phyloP scores from a whole-genome alignment of 2,329 filamentous ascomycete species.

The Exophiala calicioides region DNA sequence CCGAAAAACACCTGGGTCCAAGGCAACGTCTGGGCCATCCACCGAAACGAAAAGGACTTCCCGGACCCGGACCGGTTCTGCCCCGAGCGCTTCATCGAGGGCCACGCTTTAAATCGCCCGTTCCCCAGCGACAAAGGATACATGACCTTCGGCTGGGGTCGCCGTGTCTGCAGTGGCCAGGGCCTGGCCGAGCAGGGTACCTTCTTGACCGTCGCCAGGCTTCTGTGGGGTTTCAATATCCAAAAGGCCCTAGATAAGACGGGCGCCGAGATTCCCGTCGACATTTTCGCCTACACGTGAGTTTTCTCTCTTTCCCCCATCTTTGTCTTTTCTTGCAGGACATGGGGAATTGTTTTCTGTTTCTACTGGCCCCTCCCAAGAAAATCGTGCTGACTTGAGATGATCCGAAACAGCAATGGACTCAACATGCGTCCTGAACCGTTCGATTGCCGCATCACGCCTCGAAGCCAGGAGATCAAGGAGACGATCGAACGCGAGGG shows the following conservation, averaged over 20 bases:
- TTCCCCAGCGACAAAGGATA: constrained; percentile 47
- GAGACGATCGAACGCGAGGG: constrained; percentile 57
- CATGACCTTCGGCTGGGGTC: constrained; percentile 59
- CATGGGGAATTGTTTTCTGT: too few relatives aligned
- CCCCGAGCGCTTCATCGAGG: constrained; percentile 40
- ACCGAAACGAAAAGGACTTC: constrained; percentile 42
- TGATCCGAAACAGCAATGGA: constrained; percentile 51
- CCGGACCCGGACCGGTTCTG: constrained; percentile 51
- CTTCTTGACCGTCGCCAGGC: constrained; percentile 57
- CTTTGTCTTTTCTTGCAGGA: neutral
- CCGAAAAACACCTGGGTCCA: constrained; percentile 51
- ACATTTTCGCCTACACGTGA: constrained; percentile 57
- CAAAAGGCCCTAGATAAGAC: constrained; percentile 26
- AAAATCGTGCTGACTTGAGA: too few relatives aligned
- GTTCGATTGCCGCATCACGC: constrained; percentile 57
- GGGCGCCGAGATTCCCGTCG: constrained; percentile 54
- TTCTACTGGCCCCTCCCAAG: too few relatives aligned
- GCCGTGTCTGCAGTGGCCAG: constrained; percentile 39
- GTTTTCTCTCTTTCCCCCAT: constrained; percentile 19
- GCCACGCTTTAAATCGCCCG: constrained; percentile 33
- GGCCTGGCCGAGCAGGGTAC: constrained; percentile 39
- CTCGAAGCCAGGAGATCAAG: constrained; percentile 51
- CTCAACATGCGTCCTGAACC: constrained; percentile 60
- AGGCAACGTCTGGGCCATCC: constrained; percentile 47
- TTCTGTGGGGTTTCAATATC: constrained; percentile 37